Base-by-base conservation (phyloP, 2,329 filamentous ascomycete species). In the Aphanoascus verrucosus region DNA sequence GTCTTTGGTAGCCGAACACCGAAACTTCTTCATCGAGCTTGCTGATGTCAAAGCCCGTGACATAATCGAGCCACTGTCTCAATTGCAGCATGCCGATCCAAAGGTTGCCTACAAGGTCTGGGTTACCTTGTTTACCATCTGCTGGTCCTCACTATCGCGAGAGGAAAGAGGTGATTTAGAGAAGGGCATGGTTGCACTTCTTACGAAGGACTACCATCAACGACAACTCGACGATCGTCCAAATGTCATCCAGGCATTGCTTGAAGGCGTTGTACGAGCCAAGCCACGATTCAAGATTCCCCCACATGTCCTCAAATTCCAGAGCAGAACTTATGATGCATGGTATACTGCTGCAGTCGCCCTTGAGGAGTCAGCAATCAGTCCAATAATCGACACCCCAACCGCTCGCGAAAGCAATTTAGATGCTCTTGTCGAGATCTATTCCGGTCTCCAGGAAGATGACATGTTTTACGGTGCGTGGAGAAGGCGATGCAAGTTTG, bases 381-480 rank as follows among this genome's bases (percentile, higher is more conserved):
- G 83, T 49, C 90, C 93, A 0, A 80, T 89, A 20, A 81, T 89
- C 40, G 90, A 97, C 62, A 94, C 90, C 1, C 74, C 86, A 1
- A 82, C 81, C 43, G 85, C 95, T 17, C 80, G 89, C 32, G 94
- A 98, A 68, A 97, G 91, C 71, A 97, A 94, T 60, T 78, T 97
- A 4, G 93, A 99, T 69, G 93, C 93, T 0, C 74, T 99, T n/a
- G 83, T 95, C 7, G 91, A 97, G 64, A 77, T 97, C 2, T 98
- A 98, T 65, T 83, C 89, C 5, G 83, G 84, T 0, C 74, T 99
- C 12, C 87, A 94, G 64, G 94, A 99, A 67, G 90, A 97, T 49
- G 93, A 99, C 66, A 76, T 98, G 46, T 99, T 97, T 68, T 97
- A 98, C 59, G 93, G 93, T 7, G 94, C 90, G 0, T 98, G 93